These are phyloP conservation scores for Mucor piriformis DNA, from an alignment of 371 early-diverging fungal species.

Conservation along the genomic window DNA sequence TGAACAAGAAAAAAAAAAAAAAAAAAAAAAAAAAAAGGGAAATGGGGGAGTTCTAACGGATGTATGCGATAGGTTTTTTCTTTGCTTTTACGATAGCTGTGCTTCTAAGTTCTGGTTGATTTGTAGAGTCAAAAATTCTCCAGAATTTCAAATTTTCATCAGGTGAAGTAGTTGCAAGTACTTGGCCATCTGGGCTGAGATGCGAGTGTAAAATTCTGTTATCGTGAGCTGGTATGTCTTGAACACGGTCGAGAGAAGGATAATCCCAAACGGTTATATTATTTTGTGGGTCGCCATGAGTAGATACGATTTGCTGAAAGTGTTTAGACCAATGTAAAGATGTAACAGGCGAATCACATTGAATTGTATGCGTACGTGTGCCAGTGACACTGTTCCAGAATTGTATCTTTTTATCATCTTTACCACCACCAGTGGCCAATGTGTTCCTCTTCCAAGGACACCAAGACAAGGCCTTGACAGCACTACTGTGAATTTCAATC, in stretches of 20 bases:
- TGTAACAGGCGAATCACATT: slow-evolving; percentile 95
- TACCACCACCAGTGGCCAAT: slow-evolving; percentile 97
- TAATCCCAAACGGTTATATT: slow-evolving; percentile 91
- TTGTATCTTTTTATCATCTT: slow-evolving; percentile 89
- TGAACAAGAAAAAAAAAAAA: no score
- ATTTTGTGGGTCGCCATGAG: slow-evolving; percentile 94
- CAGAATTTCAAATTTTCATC: slow-evolving; percentile 99
- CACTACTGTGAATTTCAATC: slow-evolving; percentile 81
- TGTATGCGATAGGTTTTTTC: no score
- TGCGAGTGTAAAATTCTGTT: slow-evolving; percentile 90
- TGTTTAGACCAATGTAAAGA: slow-evolving; percentile 91
- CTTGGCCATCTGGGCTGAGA: slow-evolving; percentile 92
- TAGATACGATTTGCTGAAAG: slow-evolving; percentile 90
- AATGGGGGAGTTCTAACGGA: no score
- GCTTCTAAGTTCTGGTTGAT: slow-evolving; percentile 4
- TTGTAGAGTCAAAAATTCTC: slow-evolving; percentile 78
- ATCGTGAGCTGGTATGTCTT: slow-evolving; percentile 87
- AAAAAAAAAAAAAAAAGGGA: no score
- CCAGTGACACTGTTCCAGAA: slow-evolving; percentile 94
- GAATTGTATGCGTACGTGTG: slow-evolving; percentile 65
- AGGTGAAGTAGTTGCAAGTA: slow-evolving; percentile 88
- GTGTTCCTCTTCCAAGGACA: slow-evolving; percentile 95
- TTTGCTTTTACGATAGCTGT: no score
- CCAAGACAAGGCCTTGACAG: slow-evolving; percentile 98
- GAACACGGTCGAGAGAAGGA: slow-evolving; percentile 77